A percentile compares a stretch with the other conserved stretches of the same genome.
These are phyloP conservation scores for Hibiscus tridactylites DNA, from an alignment of 345 rosid species.

Conservation along the genomic window DNA sequence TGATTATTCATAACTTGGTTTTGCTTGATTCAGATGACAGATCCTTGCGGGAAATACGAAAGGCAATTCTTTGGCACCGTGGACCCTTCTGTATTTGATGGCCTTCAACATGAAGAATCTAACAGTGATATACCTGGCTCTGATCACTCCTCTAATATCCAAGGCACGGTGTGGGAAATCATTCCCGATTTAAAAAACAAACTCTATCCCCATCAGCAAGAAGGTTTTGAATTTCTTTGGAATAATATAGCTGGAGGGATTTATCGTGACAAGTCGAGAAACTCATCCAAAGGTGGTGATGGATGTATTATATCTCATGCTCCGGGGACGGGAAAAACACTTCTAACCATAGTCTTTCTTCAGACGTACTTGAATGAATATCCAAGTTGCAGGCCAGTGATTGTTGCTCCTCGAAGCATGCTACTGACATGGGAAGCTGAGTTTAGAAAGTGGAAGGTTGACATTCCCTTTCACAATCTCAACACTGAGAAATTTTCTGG, in stretches of 20 bases:
- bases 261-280: conserved; percentile 37
- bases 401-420: conserved; percentile 60
- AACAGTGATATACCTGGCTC: neutral
- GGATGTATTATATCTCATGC: conserved; percentile 86
- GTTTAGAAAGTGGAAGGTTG: conserved; percentile 54
- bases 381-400: conserved; percentile 53
- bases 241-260: conserved; percentile 61
- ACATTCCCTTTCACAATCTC: conserved; percentile 50
- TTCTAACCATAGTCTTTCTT: conserved; percentile 62
- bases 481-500: conserved; percentile 31
- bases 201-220: conserved; percentile 63
- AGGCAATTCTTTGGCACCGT: neutral
- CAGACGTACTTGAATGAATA: conserved; percentile 43
- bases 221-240: conserved; percentile 84
- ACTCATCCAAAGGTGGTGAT: conserved; percentile 13
- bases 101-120: conserved; percentile 10
- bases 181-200: conserved; percentile 42
- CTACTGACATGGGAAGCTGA: conserved; percentile 74
- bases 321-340: conserved; percentile 87
- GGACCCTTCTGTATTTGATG: conserved; percentile 12
- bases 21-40: neutral
- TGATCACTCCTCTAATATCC: neutral
- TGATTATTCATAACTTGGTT: neutral
- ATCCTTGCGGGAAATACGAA: neutral
- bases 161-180: conserved; percentile 67